These are phyloP conservation scores for Odontarrhena argentea DNA, from an alignment of 345 rosid species.

Conservation along the genomic window DNA sequence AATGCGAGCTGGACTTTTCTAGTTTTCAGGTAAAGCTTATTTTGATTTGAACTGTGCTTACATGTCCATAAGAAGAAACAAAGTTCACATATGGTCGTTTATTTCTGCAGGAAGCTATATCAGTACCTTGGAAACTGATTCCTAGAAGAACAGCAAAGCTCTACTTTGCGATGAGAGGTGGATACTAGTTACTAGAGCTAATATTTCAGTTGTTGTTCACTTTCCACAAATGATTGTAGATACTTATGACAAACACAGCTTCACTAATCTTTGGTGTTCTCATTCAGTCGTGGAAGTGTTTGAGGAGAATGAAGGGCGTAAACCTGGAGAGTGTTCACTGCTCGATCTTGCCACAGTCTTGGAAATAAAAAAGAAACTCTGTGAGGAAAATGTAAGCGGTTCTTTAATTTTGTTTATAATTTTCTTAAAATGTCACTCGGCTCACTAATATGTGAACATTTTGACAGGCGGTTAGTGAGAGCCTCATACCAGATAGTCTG, in stretches of 20 bases:
- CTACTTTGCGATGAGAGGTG: slow-evolving; percentile 88
- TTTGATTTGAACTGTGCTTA: neutral
- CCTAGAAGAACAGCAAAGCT: slow-evolving; percentile 77
- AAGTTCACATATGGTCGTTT: neutral
- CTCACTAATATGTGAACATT: slow-evolving; percentile 3
- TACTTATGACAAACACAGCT: neutral
- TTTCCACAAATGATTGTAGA: neutral
- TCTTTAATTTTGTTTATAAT: neutral
- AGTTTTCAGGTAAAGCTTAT: slow-evolving; percentile 68
- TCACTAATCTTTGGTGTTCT: slow-evolving; percentile 12
- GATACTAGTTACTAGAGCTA: slow-evolving; percentile 8
- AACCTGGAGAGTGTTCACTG: slow-evolving; percentile 54
- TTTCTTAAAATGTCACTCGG: neutral
- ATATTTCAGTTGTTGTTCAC: neutral
- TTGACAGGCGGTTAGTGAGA: slow-evolving; percentile 61
- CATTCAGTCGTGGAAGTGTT: slow-evolving; percentile 74
- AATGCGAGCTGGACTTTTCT: slow-evolving; percentile 62
- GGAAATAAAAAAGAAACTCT: slow-evolving; percentile 66
- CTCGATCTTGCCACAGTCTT: slow-evolving; percentile 65
- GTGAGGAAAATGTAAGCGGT: slow-evolving; percentile 63
- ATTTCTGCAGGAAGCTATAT: slow-evolving; percentile 65
- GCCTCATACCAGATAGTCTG: slow-evolving; percentile 61
- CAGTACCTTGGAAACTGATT: slow-evolving; percentile 79
- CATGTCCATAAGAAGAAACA: neutral
- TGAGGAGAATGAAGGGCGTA: slow-evolving; percentile 65